Conservation (phyloP, 352 stramenopile genomes). For the Pythium folliculosum region DNA sequence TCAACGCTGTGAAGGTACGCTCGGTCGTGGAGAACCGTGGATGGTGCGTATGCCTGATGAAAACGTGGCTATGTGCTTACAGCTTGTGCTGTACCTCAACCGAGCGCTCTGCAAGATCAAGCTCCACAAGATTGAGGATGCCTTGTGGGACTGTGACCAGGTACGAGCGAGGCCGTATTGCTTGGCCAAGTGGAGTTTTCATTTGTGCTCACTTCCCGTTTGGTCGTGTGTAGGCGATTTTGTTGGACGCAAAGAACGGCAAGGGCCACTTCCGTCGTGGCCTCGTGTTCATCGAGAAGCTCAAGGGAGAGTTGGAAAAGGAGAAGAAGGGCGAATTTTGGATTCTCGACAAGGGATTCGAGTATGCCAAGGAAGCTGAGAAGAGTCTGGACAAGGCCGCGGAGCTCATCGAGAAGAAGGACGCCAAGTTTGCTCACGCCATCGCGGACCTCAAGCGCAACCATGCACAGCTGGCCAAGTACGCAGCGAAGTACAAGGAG, state of each 20-base stretch:
- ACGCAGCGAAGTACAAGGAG: constrained; percentile 76
- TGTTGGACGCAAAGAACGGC: constrained; percentile 54
- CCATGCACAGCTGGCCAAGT: constrained; percentile 59
- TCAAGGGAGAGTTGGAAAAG: constrained; percentile 80
- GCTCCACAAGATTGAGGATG: constrained; percentile 79
- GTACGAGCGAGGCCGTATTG: constrained; percentile 23
- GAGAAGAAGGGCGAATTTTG: constrained; percentile 83
- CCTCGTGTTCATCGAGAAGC: constrained; percentile 80
- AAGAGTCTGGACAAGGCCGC: constrained; percentile 67
- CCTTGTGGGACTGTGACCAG: constrained; percentile 84
- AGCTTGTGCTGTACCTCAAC: constrained; percentile 82
- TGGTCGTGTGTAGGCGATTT: constrained; percentile 48
- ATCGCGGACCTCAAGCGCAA: constrained; percentile 69
- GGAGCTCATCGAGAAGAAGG: constrained; percentile 43
- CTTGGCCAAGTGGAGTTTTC: neutral
- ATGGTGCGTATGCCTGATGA: too few relatives aligned
- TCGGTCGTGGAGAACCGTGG: too few relatives aligned
- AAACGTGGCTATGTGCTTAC: neutral
- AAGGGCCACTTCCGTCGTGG: constrained; percentile 83
- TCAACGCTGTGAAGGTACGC: constrained; percentile 78
- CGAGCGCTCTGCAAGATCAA: constrained; percentile 86
- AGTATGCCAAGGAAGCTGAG: constrained; percentile 70
- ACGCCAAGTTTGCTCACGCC: constrained; percentile 59
- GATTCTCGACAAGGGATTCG: constrained; percentile 85
- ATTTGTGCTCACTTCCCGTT: neutral